phyloP scores from a whole-genome alignment of 805 yeast genomes.

The Zygosaccharomyces rouxii region DNA sequence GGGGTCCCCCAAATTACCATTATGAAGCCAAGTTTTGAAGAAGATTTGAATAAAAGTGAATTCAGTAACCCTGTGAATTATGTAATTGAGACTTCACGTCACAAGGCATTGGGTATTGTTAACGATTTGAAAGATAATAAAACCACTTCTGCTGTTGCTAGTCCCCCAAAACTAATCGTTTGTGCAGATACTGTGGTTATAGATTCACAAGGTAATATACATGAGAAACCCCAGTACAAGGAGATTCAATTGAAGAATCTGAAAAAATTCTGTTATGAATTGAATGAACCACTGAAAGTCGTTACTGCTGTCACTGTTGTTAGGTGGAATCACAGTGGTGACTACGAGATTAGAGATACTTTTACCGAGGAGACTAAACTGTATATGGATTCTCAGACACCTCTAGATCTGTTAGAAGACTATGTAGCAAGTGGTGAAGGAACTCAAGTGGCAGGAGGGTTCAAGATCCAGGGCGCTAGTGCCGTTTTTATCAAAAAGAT shows the following conservation, averaged over 20 bases:
- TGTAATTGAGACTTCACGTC: constrained; percentile 63
- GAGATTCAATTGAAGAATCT: constrained; percentile 49
- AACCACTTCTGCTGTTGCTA: constrained; percentile 12
- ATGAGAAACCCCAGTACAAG: constrained; percentile 73
- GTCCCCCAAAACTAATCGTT: constrained; percentile 33
- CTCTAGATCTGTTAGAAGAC: constrained; percentile 51
- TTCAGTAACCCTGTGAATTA: constrained; percentile 39
- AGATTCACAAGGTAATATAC: constrained; percentile 52
- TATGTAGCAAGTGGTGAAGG: constrained; percentile 77
- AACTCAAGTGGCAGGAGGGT: constrained; percentile 84
- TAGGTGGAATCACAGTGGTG: constrained; percentile 17
- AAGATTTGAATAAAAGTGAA: constrained; percentile 56
- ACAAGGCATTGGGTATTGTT: constrained; percentile 64
- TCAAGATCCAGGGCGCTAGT: constrained; percentile 73
- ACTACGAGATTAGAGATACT: constrained; percentile 20
- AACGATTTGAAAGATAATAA: constrained; percentile 30
- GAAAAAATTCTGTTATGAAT: constrained; percentile 41
- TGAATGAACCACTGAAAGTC: constrained; percentile 45
- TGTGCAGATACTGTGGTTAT: constrained; percentile 80
- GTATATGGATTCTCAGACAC: constrained; percentile 40
- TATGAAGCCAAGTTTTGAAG: constrained; percentile 67
- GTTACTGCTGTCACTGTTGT: constrained; percentile 53
- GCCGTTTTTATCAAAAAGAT: constrained; percentile 57
- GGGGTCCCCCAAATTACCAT: constrained; percentile 46
- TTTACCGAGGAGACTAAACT: constrained; percentile 42